These are phyloP conservation scores for Acer negundo DNA, from an alignment of 345 rosid species.

Conservation along the genomic window DNA sequence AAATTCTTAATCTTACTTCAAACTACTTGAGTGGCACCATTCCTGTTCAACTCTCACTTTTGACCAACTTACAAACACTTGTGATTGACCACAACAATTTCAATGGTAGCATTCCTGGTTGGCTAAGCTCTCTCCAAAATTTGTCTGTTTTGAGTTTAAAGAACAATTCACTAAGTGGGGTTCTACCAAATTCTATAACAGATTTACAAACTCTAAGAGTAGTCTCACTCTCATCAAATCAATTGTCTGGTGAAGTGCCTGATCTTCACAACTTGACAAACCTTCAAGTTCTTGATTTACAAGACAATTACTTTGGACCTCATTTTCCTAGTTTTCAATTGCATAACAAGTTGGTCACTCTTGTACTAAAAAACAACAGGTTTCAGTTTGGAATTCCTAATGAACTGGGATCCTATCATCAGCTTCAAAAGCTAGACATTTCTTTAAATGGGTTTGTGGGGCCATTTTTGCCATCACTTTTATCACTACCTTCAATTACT, in stretches of 20 bases:
- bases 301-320: conserved; percentile 54
- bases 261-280: conserved; percentile 45
- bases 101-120: conserved; percentile 44
- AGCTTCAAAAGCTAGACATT: conserved; percentile 61
- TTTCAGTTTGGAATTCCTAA: conserved; percentile 48
- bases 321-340: conserved; percentile 40
- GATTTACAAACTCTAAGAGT: conserved; percentile 40
- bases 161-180: conserved; percentile 54
- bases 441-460: conserved; percentile 60
- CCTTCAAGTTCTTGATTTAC: conserved; percentile 61
- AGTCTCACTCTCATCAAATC: conserved; percentile 42
- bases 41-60: conserved; percentile 43
- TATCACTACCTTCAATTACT: conserved; percentile 49
- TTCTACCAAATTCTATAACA: conserved; percentile 43
- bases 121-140: conserved; percentile 39
- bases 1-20: conserved; percentile 59
- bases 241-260: conserved; percentile 57
- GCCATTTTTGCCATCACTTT: conserved; percentile 45
- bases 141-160: conserved; percentile 56
- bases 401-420: conserved; percentile 36
- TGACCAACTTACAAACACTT: conserved; percentile 54
- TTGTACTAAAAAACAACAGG: conserved; percentile 51
- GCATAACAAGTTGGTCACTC: conserved; percentile 35
- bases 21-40: conserved; percentile 47
- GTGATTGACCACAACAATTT: conserved; percentile 51